phyloP scores from a whole-genome alignment of 78 protist genomes.

The Pigoraptor vietnamica region DNA sequence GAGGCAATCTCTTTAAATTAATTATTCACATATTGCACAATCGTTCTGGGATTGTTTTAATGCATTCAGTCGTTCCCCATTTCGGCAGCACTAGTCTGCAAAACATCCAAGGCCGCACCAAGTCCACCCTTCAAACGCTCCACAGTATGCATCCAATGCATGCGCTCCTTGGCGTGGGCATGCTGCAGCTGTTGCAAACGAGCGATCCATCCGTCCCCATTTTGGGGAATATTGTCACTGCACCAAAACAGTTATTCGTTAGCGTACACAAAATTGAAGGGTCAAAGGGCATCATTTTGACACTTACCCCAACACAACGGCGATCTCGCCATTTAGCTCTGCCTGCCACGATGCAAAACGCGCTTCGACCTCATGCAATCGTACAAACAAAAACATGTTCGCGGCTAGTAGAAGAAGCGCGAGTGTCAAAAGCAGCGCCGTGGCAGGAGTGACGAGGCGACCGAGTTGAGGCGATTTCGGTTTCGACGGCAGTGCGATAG shows the following conservation, averaged over 20 bases:
- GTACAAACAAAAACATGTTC: background rate
- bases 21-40: no score
- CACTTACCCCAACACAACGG: background rate
- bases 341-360: background rate
- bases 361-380: background rate
- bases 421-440: background rate
- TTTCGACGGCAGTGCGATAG: background rate
- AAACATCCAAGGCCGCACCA: background rate
- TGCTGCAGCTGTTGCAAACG: background rate
- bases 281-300: background rate
- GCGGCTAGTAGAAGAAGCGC: background rate
- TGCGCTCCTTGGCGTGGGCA: background rate
- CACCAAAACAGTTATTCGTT: background rate
- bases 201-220: background rate
- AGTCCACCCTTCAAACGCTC: background rate
- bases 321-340: background rate
- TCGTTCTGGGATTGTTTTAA: no score
- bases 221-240: background rate
- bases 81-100: background rate
- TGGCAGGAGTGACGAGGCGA: background rate
- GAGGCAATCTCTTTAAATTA: no score
- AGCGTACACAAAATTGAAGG: no score
- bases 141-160: background rate
- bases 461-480: background rate
- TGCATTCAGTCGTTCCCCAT: no score